These are phyloP conservation scores for Termitomyces sp. DNA, from an alignment of 768 basidiomycete species.

Conservation along the genomic window DNA sequence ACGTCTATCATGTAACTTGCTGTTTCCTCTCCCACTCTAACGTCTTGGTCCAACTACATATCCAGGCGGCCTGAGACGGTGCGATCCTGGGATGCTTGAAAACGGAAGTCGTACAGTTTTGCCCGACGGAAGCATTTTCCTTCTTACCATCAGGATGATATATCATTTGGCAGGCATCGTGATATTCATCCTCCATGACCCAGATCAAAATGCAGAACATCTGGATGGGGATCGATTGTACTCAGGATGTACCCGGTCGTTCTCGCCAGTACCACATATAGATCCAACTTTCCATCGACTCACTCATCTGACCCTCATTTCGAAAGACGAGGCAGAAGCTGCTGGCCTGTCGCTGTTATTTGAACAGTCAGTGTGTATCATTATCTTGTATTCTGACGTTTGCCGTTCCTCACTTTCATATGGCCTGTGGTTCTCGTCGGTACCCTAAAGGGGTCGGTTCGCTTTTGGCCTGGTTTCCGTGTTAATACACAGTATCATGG, in stretches of 20 bases:
- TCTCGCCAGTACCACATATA: background rate
- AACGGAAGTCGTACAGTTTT: background rate
- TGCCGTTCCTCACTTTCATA: no score
- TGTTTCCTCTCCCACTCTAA: no score
- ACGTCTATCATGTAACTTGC: no score
- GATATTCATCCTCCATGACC: background rate
- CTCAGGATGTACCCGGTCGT: background rate
- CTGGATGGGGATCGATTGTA: background rate
- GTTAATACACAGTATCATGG: no score
- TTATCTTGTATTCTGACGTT: no score
- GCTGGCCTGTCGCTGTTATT: no score
- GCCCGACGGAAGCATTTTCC: background rate
- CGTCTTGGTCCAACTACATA: background rate
- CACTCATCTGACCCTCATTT: background rate
- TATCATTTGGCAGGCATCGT: background rate
- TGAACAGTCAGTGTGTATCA: no score
- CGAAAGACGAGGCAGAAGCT: background rate
- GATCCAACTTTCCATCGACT: background rate
- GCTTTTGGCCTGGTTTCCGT: no score
- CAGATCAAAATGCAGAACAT: background rate
- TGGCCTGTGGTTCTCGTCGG: no score
- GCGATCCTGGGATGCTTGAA: background rate
- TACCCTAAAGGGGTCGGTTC: no score
- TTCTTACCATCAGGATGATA: background rate
- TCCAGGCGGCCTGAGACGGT: background rate